Base-by-base conservation (phyloP, 148 eudicot species). In the Silene conica region DNA sequence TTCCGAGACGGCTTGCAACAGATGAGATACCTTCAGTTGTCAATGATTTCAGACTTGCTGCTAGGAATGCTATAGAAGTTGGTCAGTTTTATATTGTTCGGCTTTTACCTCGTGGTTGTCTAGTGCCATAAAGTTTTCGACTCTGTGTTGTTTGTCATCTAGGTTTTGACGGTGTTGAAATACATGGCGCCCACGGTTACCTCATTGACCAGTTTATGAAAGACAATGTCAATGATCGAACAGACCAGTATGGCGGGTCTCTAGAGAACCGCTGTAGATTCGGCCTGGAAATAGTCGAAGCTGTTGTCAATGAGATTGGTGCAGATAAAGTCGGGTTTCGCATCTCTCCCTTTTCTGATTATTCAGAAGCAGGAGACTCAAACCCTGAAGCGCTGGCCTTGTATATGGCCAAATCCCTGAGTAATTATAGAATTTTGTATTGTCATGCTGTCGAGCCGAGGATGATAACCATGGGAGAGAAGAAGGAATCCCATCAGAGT, bases 161-260 rank as follows among this genome's bases (percentile, higher is more conserved):
- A 50, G 55, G 55, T 50, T 50, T 50, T 50, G 55, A 50, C 1
- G 55, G 55, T 50, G 55, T 50, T 50, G 55, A 50, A 50, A 50
- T 50, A 50, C 55, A 50, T 50, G 55, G 55, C 16, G 88, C 88
- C 58, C 74, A 85, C 25, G 88, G 88, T 52, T 85, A 85, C 74
- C 74, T 85, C 58, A 83, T 83, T n/a, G 88, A 85, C 4, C 88
- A 85, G 38, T 85, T 85, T 64, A 41, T 85, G 71, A 85, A 85
- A 69, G 88, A 83, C 48, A 61, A 78, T 14, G 84, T 83, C 63
- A 85, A 85, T 60, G 86, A 83, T 31, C 81, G 88, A 57, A 79
- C 80, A 19, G 88, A 85, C 73, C 20, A 79, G 68, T 85, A 85
- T 22, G 88, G 86, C 20, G 88, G 88, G 23, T 79, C 84, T 63